Evolutionary conservation across 495 filamentous ascomycete species (phyloP), one percentile per base, ranked within the genome.

Genomic region (Penicillium odoratum): DNA sequence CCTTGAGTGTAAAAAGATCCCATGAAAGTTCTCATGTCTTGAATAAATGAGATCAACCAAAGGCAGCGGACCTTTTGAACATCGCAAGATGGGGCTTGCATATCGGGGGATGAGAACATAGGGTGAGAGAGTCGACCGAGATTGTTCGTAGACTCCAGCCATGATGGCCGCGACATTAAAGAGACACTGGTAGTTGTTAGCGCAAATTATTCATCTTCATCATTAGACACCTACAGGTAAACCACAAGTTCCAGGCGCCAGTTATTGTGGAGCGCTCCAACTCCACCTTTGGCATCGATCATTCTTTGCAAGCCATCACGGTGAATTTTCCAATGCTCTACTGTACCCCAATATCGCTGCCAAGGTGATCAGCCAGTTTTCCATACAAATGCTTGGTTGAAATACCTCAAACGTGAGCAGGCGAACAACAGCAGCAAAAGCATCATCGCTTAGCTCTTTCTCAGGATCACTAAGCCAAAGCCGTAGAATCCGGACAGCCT

Each of bases 1-100:
- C 62, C 65, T 16, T 45, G 48, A 0, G 30, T 44, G 26, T 66
- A 64, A 6, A 70, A 60, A 28, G 59, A 63, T 29, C 59, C 65
- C 68, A 68, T 68, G 29, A 70, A 61, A 3, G 57, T 68, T 26
- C 68, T 56, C 60, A 70, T 64, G 30, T 70, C 68, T 46, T 70
- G 68, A 5, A 70, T 64, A 36, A 70, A 70, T 34, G 68, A 70
- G 56, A 70, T 68, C 44, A 70, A 44, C 68, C 68, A 70, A 25
- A 70, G 47, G 33, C 62, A 68, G 40, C 67, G 65, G 18, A 70
- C 51, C 46, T 68, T 68, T 30, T 67, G 62, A 13, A 67, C 16
- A 29, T 70, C 68, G 7, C 58, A 43, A 25, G 54, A 64, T 30
- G 33, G 48, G 48, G 30, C 18, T 34, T 51, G 52, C 9, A 52